These are phyloP conservation scores for Fusarium albosuccineum DNA, from an alignment of 2,329 filamentous ascomycete genomes.

Conservation along the genomic window DNA sequence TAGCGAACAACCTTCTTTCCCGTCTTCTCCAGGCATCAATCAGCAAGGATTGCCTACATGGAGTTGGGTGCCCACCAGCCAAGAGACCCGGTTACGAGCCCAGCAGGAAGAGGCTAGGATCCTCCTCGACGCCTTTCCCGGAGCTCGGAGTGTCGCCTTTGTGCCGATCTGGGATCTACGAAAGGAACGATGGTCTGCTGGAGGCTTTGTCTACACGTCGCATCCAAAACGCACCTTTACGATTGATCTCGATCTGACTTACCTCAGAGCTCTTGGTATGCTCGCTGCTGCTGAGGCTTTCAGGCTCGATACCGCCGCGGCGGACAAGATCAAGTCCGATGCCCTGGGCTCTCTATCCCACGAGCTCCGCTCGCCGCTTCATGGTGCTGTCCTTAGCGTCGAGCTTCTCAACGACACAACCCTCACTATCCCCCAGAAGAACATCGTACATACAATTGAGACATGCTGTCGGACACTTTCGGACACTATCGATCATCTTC, in stretches of 20 bases:
- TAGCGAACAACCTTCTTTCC: conserved; percentile 25
- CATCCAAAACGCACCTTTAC: conserved; percentile 59
- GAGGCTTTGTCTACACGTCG: conserved; percentile 63
- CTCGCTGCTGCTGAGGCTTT: conserved; percentile 69
- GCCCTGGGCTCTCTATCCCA: conserved; percentile 72
- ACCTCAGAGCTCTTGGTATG: conserved; percentile 64
- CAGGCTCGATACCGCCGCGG: conserved; percentile 54
- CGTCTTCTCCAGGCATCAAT: not conserved
- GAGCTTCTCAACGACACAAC: conserved; percentile 67
- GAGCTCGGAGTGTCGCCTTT: conserved; percentile 60
- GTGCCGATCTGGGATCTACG: conserved; percentile 63
- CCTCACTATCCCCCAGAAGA: conserved; percentile 60
- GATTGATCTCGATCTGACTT: conserved; percentile 62
- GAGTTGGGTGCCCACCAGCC: not conserved
- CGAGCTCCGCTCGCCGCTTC: conserved; percentile 71
- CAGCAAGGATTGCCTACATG: not conserved
- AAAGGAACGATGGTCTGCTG: conserved; percentile 62
- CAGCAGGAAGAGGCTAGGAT: conserved; percentile 38
- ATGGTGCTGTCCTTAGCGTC: conserved; percentile 68
- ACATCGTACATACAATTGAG: conserved; percentile 63
- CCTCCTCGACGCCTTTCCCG: conserved; percentile 55
- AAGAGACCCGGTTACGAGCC: conserved; percentile 11
- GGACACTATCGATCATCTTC: conserved; percentile 67
- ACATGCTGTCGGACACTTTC: conserved; percentile 64
- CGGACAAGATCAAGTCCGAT: conserved; percentile 66